Percentiles rank a stretch among this genome's conserved stretches.
phyloP scores from a whole-genome alignment of 1,284 basidiomycete genomes.

The Cerrena zonata region DNA sequence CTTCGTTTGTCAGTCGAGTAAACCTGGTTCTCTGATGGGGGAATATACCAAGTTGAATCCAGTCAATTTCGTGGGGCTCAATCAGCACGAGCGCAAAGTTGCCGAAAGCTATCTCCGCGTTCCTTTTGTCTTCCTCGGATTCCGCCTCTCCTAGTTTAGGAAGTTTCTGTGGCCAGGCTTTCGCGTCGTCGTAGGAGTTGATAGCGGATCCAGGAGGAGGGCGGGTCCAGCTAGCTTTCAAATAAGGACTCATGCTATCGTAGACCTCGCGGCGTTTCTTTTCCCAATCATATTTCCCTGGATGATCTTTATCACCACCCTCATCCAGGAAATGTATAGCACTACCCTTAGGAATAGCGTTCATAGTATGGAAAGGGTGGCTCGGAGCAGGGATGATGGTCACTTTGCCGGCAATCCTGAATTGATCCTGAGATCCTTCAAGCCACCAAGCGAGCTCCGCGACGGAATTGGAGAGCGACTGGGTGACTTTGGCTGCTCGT shows the following conservation, averaged over 20 bases:
- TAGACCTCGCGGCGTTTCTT: constrained; percentile 47
- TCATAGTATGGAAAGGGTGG: constrained; percentile 23
- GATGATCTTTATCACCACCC: constrained; percentile 20
- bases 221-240: constrained; percentile 63
- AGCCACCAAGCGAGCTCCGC: constrained; percentile 60
- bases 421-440: constrained; percentile 48
- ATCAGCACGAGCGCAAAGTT: constrained; percentile 64
- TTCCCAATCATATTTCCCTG: constrained; percentile 53
- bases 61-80: constrained; percentile 60
- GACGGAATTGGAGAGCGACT: constrained; percentile 38
- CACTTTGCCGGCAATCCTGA: constrained; percentile 45
- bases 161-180: constrained; percentile 48
- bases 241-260: constrained; percentile 44
- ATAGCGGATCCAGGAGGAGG: constrained; percentile 52
- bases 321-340: constrained; percentile 34
- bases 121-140: constrained; percentile 36
- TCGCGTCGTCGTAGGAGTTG: constrained; percentile 46
- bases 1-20: constrained; percentile 32
- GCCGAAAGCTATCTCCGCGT: constrained; percentile 44
- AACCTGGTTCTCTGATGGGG: constrained; percentile 57
- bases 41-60: constrained; percentile 46
- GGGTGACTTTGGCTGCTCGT: constrained; percentile 51
- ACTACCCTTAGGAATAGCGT: constrained; percentile 16
- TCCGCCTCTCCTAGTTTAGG: constrained; percentile 38
- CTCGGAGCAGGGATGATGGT: constrained; percentile 40